Conservation (phyloP, 148 eudicot genomes). For the Rheum nobile region DNA sequence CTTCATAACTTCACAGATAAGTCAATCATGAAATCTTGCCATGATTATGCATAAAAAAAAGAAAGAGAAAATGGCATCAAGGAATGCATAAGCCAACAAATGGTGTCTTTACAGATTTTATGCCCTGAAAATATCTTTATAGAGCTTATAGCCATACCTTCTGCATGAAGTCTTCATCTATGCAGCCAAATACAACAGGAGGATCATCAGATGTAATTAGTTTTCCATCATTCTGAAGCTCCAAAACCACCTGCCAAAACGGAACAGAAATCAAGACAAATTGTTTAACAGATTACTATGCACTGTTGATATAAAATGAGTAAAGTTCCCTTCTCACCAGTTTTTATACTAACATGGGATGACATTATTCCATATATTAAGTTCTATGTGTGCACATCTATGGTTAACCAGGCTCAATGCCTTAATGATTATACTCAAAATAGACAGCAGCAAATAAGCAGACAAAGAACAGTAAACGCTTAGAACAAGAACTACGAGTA, state of each 20-base stretch:
- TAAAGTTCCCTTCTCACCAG: not conserved
- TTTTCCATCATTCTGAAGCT: constrained; percentile 67
- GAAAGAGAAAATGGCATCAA: not conserved
- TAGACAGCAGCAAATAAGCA: not conserved
- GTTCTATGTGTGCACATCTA: not conserved
- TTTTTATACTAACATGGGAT: not conserved
- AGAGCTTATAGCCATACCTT: constrained; percentile 33
- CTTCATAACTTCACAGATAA: not conserved
- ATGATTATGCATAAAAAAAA: not conserved
- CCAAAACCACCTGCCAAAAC: constrained; percentile 55
- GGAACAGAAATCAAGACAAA: not conserved
- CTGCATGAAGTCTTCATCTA: constrained; percentile 49
- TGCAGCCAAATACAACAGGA: constrained; percentile 66
- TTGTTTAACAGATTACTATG: not conserved
- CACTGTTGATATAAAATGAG: not conserved
- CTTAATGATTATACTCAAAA: not conserved
- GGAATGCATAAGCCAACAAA: not conserved
- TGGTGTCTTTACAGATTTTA: not conserved
- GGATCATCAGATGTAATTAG: constrained; percentile 84
- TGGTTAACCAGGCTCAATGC: not conserved
- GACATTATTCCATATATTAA: not conserved
- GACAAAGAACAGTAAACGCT: not conserved
- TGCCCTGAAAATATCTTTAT: not conserved
- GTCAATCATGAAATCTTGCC: not conserved
- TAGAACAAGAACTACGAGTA: constrained; percentile 8